phyloP scores from a whole-genome alignment of 2,329 filamentous ascomycete genomes.

The Colletotrichum sp. region DNA sequence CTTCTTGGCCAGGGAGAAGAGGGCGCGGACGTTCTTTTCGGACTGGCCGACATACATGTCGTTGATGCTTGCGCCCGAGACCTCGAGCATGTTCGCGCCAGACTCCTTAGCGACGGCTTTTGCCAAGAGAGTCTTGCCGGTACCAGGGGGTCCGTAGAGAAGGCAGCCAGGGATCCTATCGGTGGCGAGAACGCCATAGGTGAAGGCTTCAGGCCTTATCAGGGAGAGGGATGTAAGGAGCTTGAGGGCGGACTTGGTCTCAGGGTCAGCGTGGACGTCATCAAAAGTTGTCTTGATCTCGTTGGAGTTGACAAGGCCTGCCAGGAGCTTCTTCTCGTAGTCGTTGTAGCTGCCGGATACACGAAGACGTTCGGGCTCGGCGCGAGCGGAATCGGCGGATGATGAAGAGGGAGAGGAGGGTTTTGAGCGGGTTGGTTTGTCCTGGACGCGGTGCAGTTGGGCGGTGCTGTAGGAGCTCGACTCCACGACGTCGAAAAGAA shows the following conservation, averaged over 20 bases:
- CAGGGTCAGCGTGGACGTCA: constrained; percentile 81
- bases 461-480: constrained; percentile 19
- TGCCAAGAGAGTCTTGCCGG: constrained; percentile 73
- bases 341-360: constrained; percentile 60
- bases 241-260: constrained; percentile 87
- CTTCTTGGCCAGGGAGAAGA: constrained; percentile 91
- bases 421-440: constrained; percentile 18
- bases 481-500: constrained; percentile 22
- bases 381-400: constrained; percentile 7
- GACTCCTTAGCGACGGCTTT: constrained; percentile 73
- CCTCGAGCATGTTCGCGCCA: constrained; percentile 79
- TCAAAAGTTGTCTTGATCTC: constrained; percentile 87
- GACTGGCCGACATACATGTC: constrained; percentile 97
- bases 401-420: constrained; percentile 20
- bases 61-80: constrained; percentile 90
- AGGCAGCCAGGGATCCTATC: constrained; percentile 91
- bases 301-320: constrained; percentile 80
- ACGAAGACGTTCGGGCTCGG: constrained; percentile 20
- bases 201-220: constrained; percentile 90
- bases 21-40: constrained; percentile 93
- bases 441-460: not conserved
- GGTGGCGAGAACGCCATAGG: constrained; percentile 88
- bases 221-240: constrained; percentile 89
- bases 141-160: constrained; percentile 87
- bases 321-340: constrained; percentile 83